These are phyloP conservation scores for Herpetomonas tarakana DNA, from an alignment of 208 protist genomes.

Conservation along the genomic window DNA sequence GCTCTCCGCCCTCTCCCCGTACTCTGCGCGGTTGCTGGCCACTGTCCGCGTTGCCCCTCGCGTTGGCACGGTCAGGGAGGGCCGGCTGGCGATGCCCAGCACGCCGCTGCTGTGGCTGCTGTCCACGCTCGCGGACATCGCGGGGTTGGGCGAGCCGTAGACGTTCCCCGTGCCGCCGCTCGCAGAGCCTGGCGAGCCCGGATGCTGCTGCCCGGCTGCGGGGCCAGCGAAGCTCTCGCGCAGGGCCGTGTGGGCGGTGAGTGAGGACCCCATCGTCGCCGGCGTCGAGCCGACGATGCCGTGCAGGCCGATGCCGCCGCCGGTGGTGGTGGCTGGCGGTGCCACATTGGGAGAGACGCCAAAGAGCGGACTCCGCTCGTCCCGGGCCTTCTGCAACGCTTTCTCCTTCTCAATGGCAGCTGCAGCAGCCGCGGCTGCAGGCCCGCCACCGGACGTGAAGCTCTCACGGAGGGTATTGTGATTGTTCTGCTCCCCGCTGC, in stretches of 20 bases:
- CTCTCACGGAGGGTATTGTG: not conserved
- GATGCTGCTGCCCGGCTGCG: too few relatives aligned
- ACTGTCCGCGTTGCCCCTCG: too few relatives aligned
- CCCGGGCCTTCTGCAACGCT: not conserved
- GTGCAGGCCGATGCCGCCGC: too few relatives aligned
- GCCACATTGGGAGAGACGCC: not conserved
- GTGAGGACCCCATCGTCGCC: too few relatives aligned
- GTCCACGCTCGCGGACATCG: not conserved
- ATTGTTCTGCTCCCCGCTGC: too few relatives aligned
- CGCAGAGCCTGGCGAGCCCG: not conserved
- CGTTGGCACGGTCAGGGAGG: too few relatives aligned
- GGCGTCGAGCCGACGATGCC: too few relatives aligned
- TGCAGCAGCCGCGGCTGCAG: slow-evolving; percentile 2
- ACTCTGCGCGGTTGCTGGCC: too few relatives aligned
- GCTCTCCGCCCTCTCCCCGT: too few relatives aligned
- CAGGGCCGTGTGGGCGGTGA: not conserved
- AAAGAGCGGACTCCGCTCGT: not conserved
- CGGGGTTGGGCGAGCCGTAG: not conserved
- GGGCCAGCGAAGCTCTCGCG: not conserved
- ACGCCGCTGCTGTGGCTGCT: not conserved
- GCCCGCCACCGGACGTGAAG: not conserved
- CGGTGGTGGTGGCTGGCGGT: too few relatives aligned
- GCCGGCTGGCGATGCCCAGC: too few relatives aligned
- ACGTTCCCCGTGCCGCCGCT: not conserved
- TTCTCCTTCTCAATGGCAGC: not conserved